Evolutionary conservation across 2,329 filamentous ascomycete species (phyloP), one percentile per base, ranked within the genome.

Genomic region (Trichoderma sp.): DNA sequence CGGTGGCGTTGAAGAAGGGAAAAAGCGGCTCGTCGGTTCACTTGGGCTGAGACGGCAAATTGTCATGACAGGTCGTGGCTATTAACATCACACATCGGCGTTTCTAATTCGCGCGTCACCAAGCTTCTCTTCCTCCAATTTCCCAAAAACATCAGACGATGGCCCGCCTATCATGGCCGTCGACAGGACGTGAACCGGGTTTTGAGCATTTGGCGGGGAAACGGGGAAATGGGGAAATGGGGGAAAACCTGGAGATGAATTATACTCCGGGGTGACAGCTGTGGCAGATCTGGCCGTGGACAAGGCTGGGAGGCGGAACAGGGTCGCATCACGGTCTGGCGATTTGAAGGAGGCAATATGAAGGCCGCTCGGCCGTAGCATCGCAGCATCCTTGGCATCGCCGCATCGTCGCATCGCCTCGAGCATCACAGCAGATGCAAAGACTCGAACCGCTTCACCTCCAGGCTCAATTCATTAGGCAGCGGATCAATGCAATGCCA

Each of bases 181-280:
- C 21, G 34, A 21, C 47, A 50, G 48, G 59, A 21, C 48, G 39
- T 54, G 48, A 34, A 45, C 41, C 60, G 19, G 24, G 50, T 63
- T 63, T 63, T 63, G 59, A 54, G 19, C 17, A 34, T 55, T 47
- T 55, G 48, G 60, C 60, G 60, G 60, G 60, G 60, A 63, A 63
- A 63, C 60, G 60, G 60, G 26, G 60, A 63, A 63, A 63, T 63
- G 60, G 60, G 60, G 50, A 62, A 62, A 62, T 52, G 45, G 47
- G 59, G 59, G 48, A 45, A 63, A 61, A 63, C 19, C 60, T 63
- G 60, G 60, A 51, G 60, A 63, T 55, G 50, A n/a, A 39, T 39
- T 63, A 63, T 55, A 63, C 60, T 63, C 60, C 60, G 60, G 41
- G 26, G 60, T 55, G 50, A 63, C 60, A 47, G 60, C 60, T 63